Evolutionary conservation across 257 asterid species (phyloP).

Genomic region (Nicotiana obtusifolia): DNA sequence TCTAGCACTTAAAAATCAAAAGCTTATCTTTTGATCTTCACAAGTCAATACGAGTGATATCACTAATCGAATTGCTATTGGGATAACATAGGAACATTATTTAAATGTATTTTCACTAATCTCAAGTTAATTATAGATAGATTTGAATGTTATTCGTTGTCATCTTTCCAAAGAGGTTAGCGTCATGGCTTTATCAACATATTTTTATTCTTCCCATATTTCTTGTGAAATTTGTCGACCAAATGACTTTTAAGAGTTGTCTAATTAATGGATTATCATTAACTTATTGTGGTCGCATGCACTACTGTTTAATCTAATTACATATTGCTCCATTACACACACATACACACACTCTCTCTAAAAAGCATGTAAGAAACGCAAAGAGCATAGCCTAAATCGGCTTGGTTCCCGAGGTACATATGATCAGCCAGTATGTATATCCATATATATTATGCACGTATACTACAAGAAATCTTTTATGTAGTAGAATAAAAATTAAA

Average conservation of each 20-base stretch:
- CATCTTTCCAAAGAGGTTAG: background rate
- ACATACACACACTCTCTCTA: background rate
- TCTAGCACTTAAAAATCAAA: background rate
- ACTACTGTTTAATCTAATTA: background rate
- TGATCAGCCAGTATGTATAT: no score
- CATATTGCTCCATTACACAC: background rate
- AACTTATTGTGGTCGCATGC: background rate
- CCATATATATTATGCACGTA: no score
- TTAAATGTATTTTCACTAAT: background rate
- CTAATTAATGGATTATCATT: background rate
- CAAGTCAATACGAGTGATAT: background rate
- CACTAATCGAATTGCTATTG: background rate
- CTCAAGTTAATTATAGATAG: background rate
- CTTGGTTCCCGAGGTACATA: no score
- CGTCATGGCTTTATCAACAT: background rate
- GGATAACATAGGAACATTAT: background rate
- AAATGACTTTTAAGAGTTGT: background rate
- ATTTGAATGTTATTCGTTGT: slow-evolving; percentile 1
- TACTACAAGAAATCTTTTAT: no score
- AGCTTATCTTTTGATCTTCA: background rate
- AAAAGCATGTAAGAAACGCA: background rate
- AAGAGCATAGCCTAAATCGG: no score
- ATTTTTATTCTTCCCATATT: background rate
- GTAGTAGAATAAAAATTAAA: no score
- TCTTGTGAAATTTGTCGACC: background rate